A percentile compares a stretch with the other conserved stretches of the same genome.
These are phyloP conservation scores for Zygoascus ofunaensis DNA, from an alignment of 805 yeast species.

Conservation along the genomic window DNA sequence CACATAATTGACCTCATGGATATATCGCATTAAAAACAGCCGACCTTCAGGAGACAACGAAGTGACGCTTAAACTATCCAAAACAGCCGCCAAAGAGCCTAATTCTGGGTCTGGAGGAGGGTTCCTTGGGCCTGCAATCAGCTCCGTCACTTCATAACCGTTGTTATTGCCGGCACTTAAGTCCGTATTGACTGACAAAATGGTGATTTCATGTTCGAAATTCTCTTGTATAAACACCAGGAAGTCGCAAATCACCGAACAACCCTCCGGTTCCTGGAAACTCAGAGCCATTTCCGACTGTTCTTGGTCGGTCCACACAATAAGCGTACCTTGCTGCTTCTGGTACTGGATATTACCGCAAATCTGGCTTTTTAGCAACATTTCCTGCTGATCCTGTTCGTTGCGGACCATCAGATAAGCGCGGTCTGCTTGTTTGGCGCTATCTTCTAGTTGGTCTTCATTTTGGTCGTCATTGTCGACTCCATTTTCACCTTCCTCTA, in stretches of 20 bases:
- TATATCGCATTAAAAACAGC: conserved; percentile 46
- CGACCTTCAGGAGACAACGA: conserved; percentile 55
- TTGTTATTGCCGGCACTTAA: conserved; percentile 28
- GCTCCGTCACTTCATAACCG: conserved; percentile 41
- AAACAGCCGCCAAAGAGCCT: conserved; percentile 43
- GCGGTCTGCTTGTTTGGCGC: conserved; percentile 14
- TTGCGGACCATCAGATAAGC: conserved; percentile 62
- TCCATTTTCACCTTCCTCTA: too few species aligned
- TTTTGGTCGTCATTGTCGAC: background rate
- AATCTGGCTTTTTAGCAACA: conserved; percentile 55
- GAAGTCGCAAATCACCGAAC: conserved; percentile 75
- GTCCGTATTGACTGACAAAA: conserved; percentile 55
- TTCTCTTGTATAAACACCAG: conserved; percentile 57
- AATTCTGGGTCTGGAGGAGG: conserved; percentile 51
- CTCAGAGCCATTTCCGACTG: conserved; percentile 74
- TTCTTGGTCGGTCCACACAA: conserved; percentile 80
- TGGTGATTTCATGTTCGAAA: conserved; percentile 54
- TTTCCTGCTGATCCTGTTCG: conserved; percentile 52
- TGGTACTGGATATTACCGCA: conserved; percentile 77
- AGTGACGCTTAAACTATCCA: conserved; percentile 51
- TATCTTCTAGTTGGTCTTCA: background rate
- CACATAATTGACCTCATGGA: conserved; percentile 48
- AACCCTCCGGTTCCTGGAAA: conserved; percentile 87
- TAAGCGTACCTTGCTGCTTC: conserved; percentile 86
- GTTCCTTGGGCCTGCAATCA: conserved; percentile 69